Base-by-base conservation (phyloP, 805 yeast species). In the Ogataea corticis region DNA sequence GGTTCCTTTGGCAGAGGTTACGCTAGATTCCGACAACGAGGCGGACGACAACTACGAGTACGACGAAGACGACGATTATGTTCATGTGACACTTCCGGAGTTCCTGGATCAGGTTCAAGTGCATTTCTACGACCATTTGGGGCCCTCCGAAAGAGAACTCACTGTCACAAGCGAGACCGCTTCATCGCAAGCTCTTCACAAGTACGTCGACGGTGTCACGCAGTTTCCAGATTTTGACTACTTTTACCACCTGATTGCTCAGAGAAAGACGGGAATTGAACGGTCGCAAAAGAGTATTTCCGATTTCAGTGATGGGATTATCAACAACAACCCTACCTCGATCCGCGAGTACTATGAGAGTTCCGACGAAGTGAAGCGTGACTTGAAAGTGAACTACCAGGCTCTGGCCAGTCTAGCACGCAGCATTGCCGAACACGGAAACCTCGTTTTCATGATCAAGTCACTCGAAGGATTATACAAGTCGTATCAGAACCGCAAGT, bases 271-370 rank as follows among this genome's bases (percentile, higher is more conserved):
- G 11, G 62, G 62, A 7, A 57, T 63, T 11, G 49, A 53, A 11
- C 54, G 59, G 2, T 59, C 61, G 7, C 51, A 61, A 16, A 50
- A 46, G 9, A 59, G 59, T 37, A 59, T 62, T 2, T 47, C 51
- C 3, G 62, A 58, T 19, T 63, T 62, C 41, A 61, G 59, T 10
- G 50, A 52, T 19, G 59, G 54, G 30, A 59, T 65, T n/a, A 45
- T 51, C n/a, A 62, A 61, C 14, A 58, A 61, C 11, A 65, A 65
- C 40, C 66, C 65, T 12, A 55, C 58, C 2, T 59, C 66, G 3
- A 58, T 65, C 15, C 46, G 65, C 15, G 69, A 65, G 27, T 64
- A 55, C 41, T 63, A 58, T 44, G 61, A 54, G 27, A 61, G 65
- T 25, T 35, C 51, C 7, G 59, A 55, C 6, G 57, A 52, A 4